phyloP scores from a whole-genome alignment of 495 filamentous ascomycete genomes.

The Podospora comata region DNA sequence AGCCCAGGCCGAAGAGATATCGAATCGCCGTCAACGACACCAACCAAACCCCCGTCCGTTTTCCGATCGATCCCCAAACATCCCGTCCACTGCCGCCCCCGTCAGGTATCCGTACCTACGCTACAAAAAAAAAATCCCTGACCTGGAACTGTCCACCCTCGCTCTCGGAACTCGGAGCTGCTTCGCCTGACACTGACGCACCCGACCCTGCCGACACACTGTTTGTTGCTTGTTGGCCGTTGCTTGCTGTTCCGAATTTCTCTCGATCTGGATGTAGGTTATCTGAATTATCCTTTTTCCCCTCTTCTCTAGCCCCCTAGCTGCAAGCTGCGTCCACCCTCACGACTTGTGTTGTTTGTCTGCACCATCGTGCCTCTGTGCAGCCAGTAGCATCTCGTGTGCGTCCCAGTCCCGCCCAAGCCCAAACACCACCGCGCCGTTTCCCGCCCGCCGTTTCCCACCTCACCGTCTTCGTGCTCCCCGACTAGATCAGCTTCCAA shows the following conservation, averaged over 20 bases:
- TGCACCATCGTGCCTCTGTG: slow-evolving; percentile 13
- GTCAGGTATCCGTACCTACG: neutral
- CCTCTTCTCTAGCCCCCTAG: neutral
- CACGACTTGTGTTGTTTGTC: slow-evolving; percentile 5
- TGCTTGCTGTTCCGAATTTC: neutral
- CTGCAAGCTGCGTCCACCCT: slow-evolving; percentile 1
- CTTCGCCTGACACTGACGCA: slow-evolving; percentile 3
- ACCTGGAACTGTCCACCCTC: neutral
- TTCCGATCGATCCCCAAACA: slow-evolving; percentile 2
- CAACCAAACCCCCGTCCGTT: neutral
- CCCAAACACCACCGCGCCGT: neutral
- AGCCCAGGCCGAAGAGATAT: neutral
- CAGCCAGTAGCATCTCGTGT: slow-evolving; percentile 1
- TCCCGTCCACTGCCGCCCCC: neutral
- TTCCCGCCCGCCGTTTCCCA: neutral
- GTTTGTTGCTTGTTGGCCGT: neutral
- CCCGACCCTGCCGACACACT: slow-evolving; percentile 1
- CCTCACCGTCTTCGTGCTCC: slow-evolving; percentile 5
- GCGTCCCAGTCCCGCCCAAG: neutral
- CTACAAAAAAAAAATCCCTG: neutral
- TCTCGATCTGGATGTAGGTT: slow-evolving; percentile 1
- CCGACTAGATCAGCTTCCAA: neutral
- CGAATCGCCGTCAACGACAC: neutral
- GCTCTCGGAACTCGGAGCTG: slow-evolving; percentile 2
- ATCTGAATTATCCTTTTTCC: neutral